A percentile compares a stretch with the other conserved stretches of the same genome.
Conservation (phyloP, 495 filamentous ascomycete species). For the Mytilinidion resinicola region DNA sequence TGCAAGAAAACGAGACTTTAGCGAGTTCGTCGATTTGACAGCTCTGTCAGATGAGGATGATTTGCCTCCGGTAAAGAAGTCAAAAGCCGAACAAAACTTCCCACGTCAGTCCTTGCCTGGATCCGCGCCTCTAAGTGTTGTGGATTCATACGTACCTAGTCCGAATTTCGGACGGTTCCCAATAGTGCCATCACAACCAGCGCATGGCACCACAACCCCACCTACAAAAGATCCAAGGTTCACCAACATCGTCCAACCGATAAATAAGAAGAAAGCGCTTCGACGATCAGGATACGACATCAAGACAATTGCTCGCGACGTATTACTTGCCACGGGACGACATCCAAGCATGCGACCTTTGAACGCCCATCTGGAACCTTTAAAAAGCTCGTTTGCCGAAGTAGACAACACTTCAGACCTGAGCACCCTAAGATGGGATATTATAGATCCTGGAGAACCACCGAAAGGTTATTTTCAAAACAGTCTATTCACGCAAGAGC, state of each 20-base stretch:
- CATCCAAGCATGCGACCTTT: slow-evolving; percentile 52
- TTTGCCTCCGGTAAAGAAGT: slow-evolving; percentile 22
- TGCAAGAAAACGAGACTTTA: slow-evolving; percentile 44
- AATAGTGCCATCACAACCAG: neutral
- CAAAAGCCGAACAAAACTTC: slow-evolving; percentile 3
- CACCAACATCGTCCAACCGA: slow-evolving; percentile 33
- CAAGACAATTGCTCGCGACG: slow-evolving; percentile 58
- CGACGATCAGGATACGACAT: slow-evolving; percentile 49
- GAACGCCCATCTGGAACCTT: slow-evolving; percentile 52
- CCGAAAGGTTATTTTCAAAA: slow-evolving; percentile 17
- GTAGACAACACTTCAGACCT: slow-evolving; percentile 48
- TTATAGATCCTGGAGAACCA: slow-evolving; percentile 50
- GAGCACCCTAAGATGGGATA: slow-evolving; percentile 60
- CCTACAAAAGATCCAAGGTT: slow-evolving; percentile 9
- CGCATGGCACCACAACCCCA: neutral
- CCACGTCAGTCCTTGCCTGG: neutral
- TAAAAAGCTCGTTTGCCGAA: slow-evolving; percentile 40
- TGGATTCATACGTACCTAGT: neutral
- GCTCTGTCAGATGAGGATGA: slow-evolving; percentile 40
- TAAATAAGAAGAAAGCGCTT: slow-evolving; percentile 45
- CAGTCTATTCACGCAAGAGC: slow-evolving; percentile 5
- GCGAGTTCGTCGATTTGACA: slow-evolving; percentile 47
- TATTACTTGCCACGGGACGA: slow-evolving; percentile 54
- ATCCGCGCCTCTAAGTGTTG: neutral
- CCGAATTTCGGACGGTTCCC: neutral